Base-by-base conservation (phyloP, 345 rosid species). In the Populus simonii region DNA sequence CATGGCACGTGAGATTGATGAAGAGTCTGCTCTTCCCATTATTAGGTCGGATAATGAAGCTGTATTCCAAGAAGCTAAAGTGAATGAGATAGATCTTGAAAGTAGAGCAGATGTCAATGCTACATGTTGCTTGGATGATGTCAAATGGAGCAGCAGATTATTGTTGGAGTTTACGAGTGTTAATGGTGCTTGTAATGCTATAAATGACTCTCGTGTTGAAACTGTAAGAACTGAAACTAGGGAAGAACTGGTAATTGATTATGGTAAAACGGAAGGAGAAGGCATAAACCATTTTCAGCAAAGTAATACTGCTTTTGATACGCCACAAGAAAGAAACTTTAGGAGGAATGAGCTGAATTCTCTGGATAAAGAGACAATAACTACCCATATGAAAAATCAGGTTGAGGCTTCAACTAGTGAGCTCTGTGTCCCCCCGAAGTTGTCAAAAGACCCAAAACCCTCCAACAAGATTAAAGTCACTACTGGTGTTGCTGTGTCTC, bases 281-380 rank as follows among this genome's bases (percentile, higher is more conserved):
- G 72, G 35, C 33, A 22, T 67, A 75, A 78, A 84, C 38, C n/a
- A 68, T 62, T 71, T 29, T 25, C 71, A 39, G 35, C 74, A 45
- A 67, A 79, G 73, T 33, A 80, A 74, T 71, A 71, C 55, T 22
- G 63, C 17, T 23, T 39, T 59, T 69, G 78, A 61, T 67, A 63
- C 72, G 78, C 85, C 80, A 27, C 61, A 75, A 66, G 87, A 78
- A 75, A 75, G 51, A 74, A 89, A 85, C 59, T 73, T 41, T 33
- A 76, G 71, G 79, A 47, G 66, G 57, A 75, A 78, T 61, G 80
- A 71, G 66, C 79, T 78, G 76, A 74, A 36, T 73, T 63, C 71
- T 41, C 67, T 74, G 68, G 73, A 76, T 69, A 72, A 80, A 66
- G 82, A 82, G 74, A 76, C 74, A 22, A 38, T 23, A 67, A 75